A percentile compares a stretch with the other conserved stretches of the same genome.
These are phyloP conservation scores for Globisporangium polare DNA, from an alignment of 352 stramenopile genomes.

Conservation along the genomic window DNA sequence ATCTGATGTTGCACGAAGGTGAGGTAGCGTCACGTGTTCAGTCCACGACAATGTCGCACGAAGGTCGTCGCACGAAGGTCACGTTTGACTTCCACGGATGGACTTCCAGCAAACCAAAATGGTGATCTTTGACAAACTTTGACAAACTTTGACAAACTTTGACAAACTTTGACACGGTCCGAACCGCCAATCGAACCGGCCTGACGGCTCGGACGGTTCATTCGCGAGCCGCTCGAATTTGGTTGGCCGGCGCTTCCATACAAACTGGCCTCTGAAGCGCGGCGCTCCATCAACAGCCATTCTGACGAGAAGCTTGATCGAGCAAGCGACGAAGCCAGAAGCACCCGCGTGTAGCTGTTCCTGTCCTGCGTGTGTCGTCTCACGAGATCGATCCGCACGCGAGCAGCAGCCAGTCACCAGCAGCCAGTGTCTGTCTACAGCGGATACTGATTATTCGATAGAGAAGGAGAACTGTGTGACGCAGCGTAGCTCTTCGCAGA, in stretches of 20 bases:
- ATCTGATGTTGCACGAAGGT: neutral
- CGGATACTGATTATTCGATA: neutral
- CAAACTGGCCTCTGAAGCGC: neutral
- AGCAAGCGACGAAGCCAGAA: slow-evolving; percentile 6
- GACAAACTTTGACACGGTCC: too few relatives aligned
- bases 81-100: too few relatives aligned
- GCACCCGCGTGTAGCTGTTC: neutral
- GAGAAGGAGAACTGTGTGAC: slow-evolving; percentile 6
- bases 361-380: neutral
- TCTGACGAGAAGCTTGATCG: slow-evolving; percentile 8
- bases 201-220: too few relatives aligned
- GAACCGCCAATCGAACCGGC: neutral
- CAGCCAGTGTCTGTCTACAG: neutral
- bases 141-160: too few relatives aligned
- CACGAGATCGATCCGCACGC: neutral
- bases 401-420: neutral
- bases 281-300: slow-evolving; percentile 5
- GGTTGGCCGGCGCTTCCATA: slow-evolving; percentile 6
- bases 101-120: too few relatives aligned
- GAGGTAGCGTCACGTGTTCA: neutral
- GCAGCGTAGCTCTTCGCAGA: neutral
- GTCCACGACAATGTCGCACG: neutral
- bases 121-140: too few relatives aligned
- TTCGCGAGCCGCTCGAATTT: slow-evolving; percentile 6
- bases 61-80: neutral